Base-by-base conservation (phyloP, 768 basidiomycete genomes). In the Trametopsis cervina region DNA sequence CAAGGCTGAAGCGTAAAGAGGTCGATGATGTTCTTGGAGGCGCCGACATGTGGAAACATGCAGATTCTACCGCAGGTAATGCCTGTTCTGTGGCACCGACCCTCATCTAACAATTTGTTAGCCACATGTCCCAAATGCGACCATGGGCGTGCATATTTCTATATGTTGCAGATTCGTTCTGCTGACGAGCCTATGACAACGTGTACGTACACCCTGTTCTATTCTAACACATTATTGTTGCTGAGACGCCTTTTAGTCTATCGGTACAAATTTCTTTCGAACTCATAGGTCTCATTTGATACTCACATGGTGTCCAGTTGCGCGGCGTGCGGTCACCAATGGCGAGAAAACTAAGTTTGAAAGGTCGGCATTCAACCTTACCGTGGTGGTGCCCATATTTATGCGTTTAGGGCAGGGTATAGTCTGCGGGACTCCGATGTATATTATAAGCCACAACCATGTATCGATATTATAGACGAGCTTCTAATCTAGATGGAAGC, bases 1-100 rank as follows among this genome's bases (percentile, higher is more conserved):
- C 86, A 23, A 79, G 80, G 47, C 72, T 96, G 43, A 83, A 83
- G 55, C 76, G 89, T n/a, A 98, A 98, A 60, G 78, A 84, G 56
- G 85, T 92, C 11, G 96, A 99, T 62, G 96, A 98, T 59, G 94
- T 99, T 4, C 72, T 98, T 22, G 96, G 95, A 43, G 93, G 91
- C 2, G 91, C 89, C 29, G 89, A 91, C 51, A 83, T 82, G 67
- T 96, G 94, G 91, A 85, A 84, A 47, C 88, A 96, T 64, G 94
- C 93, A 2, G 94, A 95, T 65, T 80, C 83, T 41, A 92, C 87
- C 0, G 75, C 81, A 57, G 83, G 92, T 89, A 37, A 33, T 15
- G 9, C 29, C 15, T 33, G 29, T 33, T 24, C 25, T 18, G 2
- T 42, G 13, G 39, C 25, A 4, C 17, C 15, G 13, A 41, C 23